Evolutionary conservation across 2,329 filamentous ascomycete species (phyloP).

Genomic region (Pseudomassariella vexata): DNA sequence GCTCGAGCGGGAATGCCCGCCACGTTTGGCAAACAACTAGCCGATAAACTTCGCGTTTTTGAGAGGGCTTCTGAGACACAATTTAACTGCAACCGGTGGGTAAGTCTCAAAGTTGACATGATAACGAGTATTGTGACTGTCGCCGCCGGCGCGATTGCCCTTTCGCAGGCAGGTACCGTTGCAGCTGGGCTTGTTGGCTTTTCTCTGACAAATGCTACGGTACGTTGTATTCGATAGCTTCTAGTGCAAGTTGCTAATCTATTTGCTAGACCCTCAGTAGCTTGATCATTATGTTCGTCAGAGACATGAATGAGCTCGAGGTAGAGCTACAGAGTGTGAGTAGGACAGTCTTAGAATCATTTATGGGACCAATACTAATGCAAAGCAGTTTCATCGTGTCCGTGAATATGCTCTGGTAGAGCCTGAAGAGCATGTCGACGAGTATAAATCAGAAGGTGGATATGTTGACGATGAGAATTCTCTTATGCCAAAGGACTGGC

Average conservation of each 20-base stretch:
- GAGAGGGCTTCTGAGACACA: constrained; percentile 41
- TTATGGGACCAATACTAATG: constrained; percentile 3
- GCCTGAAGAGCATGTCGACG: constrained; percentile 37
- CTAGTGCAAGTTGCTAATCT: constrained; percentile 7
- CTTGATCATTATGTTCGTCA: constrained; percentile 45
- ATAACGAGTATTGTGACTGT: constrained; percentile 47
- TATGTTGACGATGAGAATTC: constrained; percentile 33
- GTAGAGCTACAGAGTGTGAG: constrained; percentile 50
- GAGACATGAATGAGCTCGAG: constrained; percentile 50
- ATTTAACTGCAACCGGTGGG: constrained; percentile 54
- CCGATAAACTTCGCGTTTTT: constrained; percentile 41
- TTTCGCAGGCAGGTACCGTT: constrained; percentile 38
- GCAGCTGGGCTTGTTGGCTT: constrained; percentile 50
- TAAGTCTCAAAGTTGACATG: constrained; percentile 48
- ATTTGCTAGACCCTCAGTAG: constrained; percentile 36
- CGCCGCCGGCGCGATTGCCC: constrained; percentile 45
- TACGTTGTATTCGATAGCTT: constrained; percentile 7
- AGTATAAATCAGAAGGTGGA: constrained; percentile 31
- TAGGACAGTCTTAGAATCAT: constrained; percentile 4
- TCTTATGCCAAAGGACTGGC: constrained; percentile 37
- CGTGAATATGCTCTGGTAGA: constrained; percentile 42
- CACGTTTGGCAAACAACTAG: constrained; percentile 42
- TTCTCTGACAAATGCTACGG: constrained; percentile 50
- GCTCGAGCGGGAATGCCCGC: constrained; percentile 41
- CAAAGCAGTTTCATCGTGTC: constrained; percentile 38